Evolutionary conservation across 2,329 filamentous ascomycete genomes (phyloP), one percentile per base, ranked within the genome.

Genomic region (Penicillium sp.): DNA sequence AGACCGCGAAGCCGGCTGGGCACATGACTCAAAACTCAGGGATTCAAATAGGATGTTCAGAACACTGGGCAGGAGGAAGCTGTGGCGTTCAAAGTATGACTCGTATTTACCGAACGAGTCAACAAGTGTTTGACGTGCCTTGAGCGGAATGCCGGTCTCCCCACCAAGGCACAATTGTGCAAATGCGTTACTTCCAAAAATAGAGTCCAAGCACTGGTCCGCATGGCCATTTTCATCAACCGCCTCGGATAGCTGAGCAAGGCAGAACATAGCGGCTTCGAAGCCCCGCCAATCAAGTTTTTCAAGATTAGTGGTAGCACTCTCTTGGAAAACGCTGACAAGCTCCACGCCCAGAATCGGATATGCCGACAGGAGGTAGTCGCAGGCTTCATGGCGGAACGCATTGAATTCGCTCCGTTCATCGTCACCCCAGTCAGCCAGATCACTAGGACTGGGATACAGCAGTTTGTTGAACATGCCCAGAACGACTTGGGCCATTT

Each of bases 41-140:
- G 78, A 79, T 5, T 72, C 72, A 58, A 80, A 80, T 6, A 80
- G 64, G 51, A 80, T 77, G 42, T 75, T 79, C 21, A 80, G 62
- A 10, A 77, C 73, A 26, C 71, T 66, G 1, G 77, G 70, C 33
- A 80, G 69, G 29, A 78, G 62, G 26, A 69, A 67, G 42, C 73
- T 72, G 45, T 77, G 76, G 25, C 76, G 73, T 63, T 78, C 74
- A 55, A 80, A 76, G 59, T 78, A 79, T 16, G 69, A 71, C 46
- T 77, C 73, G 54, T 77, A 79, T 58, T 74, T 74, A 25, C 75
- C 73, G 53, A 80, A 72, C 60, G 79, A 72, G 56, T 78, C 74
- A 42, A 77, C 70, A 21, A 78, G 60, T 52, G 77, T 75, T 56
- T 77, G 71, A 26, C 77, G 72, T 51, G 76, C 58, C 65, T 72